Evolutionary conservation across 2,329 filamentous ascomycete genomes (phyloP).

Genomic region (Lecanicillium sp.): DNA sequence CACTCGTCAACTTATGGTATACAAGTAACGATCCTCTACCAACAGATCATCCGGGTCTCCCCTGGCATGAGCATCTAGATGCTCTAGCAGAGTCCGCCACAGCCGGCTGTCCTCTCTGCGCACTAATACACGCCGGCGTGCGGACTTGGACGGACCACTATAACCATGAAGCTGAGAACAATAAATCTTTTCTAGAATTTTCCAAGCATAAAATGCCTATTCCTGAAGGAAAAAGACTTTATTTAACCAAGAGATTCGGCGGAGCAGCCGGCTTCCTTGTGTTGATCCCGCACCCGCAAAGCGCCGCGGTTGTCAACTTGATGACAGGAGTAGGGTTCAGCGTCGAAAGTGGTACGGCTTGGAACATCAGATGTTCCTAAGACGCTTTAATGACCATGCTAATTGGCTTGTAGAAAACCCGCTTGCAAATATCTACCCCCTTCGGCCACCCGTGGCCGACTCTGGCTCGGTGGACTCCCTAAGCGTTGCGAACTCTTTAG

Average conservation of each 20-base stretch:
- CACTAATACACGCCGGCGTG: background rate
- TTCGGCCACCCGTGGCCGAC: background rate
- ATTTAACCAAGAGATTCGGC: background rate
- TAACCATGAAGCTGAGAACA: too few species aligned
- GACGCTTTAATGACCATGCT: background rate
- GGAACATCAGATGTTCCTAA: background rate
- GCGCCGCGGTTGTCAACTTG: too few species aligned
- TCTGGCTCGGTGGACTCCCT: background rate
- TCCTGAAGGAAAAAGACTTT: background rate
- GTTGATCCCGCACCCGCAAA: background rate
- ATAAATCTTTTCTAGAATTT: too few species aligned
- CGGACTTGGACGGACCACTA: too few species aligned
- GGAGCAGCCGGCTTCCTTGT: background rate
- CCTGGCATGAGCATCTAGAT: slow-evolving; percentile 1
- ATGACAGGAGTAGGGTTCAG: too few species aligned
- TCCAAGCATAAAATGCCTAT: too few species aligned
- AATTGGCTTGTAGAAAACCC: too few species aligned
- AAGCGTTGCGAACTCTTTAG: too few species aligned
- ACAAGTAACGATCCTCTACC: background rate
- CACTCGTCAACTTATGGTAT: too few species aligned
- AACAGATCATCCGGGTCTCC: background rate
- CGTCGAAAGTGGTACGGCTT: too few species aligned
- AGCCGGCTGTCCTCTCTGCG: background rate
- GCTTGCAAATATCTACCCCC: too few species aligned
- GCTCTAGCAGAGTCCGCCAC: background rate